Conservation (phyloP, 1,139 yeast species). For the Suhomyces bribrorum region DNA sequence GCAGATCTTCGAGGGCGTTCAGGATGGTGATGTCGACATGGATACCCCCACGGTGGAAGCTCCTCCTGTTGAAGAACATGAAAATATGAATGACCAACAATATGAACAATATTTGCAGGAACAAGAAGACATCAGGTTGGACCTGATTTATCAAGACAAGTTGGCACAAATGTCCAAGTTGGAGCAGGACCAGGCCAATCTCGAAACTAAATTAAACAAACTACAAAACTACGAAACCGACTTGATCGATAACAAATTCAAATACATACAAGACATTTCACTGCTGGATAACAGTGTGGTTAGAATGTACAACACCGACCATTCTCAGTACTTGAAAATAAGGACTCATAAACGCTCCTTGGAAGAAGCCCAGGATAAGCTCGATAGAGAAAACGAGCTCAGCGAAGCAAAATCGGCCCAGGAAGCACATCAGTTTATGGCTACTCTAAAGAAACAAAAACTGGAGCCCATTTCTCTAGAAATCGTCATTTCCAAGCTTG, state of each 20-base stretch:
- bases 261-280: slow-evolving; percentile 31
- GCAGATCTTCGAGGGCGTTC: slow-evolving; percentile 46
- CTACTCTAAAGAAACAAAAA: slow-evolving; percentile 11
- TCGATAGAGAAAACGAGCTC: slow-evolving; percentile 29
- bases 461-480: not conserved
- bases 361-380: slow-evolving; percentile 40
- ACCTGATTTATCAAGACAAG: slow-evolving; percentile 22
- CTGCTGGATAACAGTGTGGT: slow-evolving; percentile 7
- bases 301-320: slow-evolving; percentile 35
- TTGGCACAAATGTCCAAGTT: slow-evolving; percentile 17
- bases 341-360: slow-evolving; percentile 30
- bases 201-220: slow-evolving; percentile 21
- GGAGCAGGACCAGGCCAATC: slow-evolving; percentile 23
- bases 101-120: slow-evolving; percentile 28
- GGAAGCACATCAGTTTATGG: slow-evolving; percentile 22
- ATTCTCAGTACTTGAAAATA: slow-evolving; percentile 39
- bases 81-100: slow-evolving; percentile 36
- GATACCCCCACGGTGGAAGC: slow-evolving; percentile 16
- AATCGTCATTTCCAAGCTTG: slow-evolving; percentile 15
- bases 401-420: slow-evolving; percentile 15
- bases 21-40: slow-evolving; percentile 14
- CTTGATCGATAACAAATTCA: slow-evolving; percentile 40
- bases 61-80: slow-evolving; percentile 25
- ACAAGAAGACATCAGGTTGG: slow-evolving; percentile 18
- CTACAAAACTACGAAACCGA: slow-evolving; percentile 32